Evolutionary conservation across 2,329 filamentous ascomycete genomes (phyloP).

Genomic region (Diaporthe caulivora): DNA sequence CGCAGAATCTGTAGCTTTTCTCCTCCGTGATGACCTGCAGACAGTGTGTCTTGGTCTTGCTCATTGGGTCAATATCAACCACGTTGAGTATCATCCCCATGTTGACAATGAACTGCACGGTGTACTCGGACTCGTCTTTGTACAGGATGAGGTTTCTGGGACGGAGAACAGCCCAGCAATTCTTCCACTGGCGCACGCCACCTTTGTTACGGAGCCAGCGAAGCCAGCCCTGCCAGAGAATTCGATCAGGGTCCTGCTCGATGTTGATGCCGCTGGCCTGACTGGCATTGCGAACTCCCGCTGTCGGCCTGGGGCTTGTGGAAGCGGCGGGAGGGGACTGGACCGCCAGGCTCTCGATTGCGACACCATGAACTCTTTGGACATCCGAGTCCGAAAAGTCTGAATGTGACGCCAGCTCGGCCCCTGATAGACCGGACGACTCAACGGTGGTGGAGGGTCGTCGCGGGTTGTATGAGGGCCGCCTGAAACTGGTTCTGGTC

Average conservation of each 20-base stretch:
- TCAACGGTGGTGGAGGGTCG: constrained; percentile 58
- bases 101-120: constrained; percentile 83
- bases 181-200: constrained; percentile 93
- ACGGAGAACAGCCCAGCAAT: constrained; percentile 91
- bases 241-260: constrained; percentile 81
- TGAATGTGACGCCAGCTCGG: constrained; percentile 82
- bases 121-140: constrained; percentile 93
- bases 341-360: constrained; percentile 62
- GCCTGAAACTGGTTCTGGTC: constrained; percentile 54
- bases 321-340: constrained; percentile 52
- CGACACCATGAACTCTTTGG: constrained; percentile 62
- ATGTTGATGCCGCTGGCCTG: constrained; percentile 70
- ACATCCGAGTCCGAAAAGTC: constrained; percentile 83
- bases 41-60: constrained; percentile 86
- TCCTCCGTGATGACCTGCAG: constrained; percentile 96
- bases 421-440: constrained; percentile 73
- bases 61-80: constrained; percentile 91
- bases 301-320: constrained; percentile 48
- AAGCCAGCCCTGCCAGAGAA: constrained; percentile 95
- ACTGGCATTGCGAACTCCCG: constrained; percentile 67
- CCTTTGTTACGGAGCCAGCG: constrained; percentile 85
- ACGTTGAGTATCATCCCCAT: constrained; percentile 86
- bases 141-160: constrained; percentile 89
- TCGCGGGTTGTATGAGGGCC: constrained; percentile 64
- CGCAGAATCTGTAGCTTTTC: constrained; percentile 82